phyloP scores from a whole-genome alignment of 805 yeast genomes.

The Pichia gijzeniarum region DNA sequence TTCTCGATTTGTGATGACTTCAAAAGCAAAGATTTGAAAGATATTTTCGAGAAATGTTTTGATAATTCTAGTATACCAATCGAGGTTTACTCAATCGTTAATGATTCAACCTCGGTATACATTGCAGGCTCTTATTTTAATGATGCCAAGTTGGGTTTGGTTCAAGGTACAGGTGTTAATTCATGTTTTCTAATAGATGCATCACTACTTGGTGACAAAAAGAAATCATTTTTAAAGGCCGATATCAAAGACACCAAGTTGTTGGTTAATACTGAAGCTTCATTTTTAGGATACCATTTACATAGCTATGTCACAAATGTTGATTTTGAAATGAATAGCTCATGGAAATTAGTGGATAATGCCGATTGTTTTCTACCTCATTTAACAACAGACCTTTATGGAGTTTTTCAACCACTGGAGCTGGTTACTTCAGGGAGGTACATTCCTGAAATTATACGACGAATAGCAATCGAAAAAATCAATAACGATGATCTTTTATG shows the following conservation, averaged over 20 bases:
- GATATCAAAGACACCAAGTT: not conserved
- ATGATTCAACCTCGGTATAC: slow-evolving; percentile 58
- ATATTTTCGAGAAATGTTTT: slow-evolving; percentile 31
- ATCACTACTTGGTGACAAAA: slow-evolving; percentile 20
- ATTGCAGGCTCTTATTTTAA: slow-evolving; percentile 40
- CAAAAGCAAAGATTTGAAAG: slow-evolving; percentile 35
- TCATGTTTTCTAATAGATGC: slow-evolving; percentile 36
- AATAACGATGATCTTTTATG: not conserved
- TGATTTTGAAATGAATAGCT: not conserved
- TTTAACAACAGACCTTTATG: slow-evolving; percentile 8
- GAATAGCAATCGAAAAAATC: slow-evolving; percentile 9
- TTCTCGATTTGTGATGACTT: slow-evolving; percentile 41
- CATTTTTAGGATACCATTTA: slow-evolving; percentile 45
- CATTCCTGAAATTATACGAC: slow-evolving; percentile 45
- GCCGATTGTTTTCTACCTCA: slow-evolving; percentile 6
- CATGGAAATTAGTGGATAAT: slow-evolving; percentile 4
- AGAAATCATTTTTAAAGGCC: not conserved
- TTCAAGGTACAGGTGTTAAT: slow-evolving; percentile 66
- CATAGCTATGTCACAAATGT: slow-evolving; percentile 24
- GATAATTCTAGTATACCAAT: slow-evolving; percentile 24
- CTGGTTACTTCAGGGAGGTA: slow-evolving; percentile 50
- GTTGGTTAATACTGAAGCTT: slow-evolving; percentile 43
- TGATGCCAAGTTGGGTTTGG: slow-evolving; percentile 44
- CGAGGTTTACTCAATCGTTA: slow-evolving; percentile 42
- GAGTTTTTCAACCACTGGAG: slow-evolving; percentile 51